Evolutionary conservation across 306 rosid species (phyloP).

Genomic region (Cyclanthera cordifolia): DNA sequence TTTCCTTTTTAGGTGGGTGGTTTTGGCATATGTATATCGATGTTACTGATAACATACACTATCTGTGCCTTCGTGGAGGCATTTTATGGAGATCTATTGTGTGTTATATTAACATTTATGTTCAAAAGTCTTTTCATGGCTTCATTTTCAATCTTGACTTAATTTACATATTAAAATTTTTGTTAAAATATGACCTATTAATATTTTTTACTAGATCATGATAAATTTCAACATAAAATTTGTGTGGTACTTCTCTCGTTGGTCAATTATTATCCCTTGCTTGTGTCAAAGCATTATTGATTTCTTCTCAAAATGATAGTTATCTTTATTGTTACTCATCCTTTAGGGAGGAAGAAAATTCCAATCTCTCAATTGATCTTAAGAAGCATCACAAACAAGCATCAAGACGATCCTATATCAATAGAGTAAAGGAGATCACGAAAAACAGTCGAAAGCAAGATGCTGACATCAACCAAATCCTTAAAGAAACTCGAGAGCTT

Average conservation of each 20-base stretch:
- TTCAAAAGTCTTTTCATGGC: not conserved
- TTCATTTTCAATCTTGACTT: not conserved
- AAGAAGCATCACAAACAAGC: slow-evolving; percentile 33
- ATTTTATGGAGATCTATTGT: not conserved
- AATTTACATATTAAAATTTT: not conserved
- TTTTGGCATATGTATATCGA: not conserved
- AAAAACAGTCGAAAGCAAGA: slow-evolving; percentile 81
- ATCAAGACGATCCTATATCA: slow-evolving; percentile 62
- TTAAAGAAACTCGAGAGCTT: slow-evolving; percentile 78
- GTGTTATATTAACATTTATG: not conserved
- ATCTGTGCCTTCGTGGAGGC: not conserved
- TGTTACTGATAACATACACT: not conserved
- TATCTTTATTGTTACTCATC: not conserved
- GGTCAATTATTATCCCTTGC: not conserved
- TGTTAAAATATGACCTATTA: not conserved
- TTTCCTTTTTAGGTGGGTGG: not conserved
- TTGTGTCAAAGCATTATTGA: not conserved
- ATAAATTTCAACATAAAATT: not conserved
- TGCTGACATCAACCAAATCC: slow-evolving; percentile 59
- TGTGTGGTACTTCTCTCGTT: slow-evolving; percentile 5
- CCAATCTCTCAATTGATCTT: slow-evolving; percentile 23
- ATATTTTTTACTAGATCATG: too few relatives aligned
- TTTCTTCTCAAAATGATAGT: slow-evolving; percentile 13
- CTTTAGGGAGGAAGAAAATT: slow-evolving; percentile 34
- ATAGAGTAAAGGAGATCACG: slow-evolving; percentile 65